A percentile compares a stretch with the other conserved stretches of the same genome.
Evolutionary conservation across 176 grass and related monocot genomes (phyloP).

Genomic region (Alopecurus myosuroides): DNA sequence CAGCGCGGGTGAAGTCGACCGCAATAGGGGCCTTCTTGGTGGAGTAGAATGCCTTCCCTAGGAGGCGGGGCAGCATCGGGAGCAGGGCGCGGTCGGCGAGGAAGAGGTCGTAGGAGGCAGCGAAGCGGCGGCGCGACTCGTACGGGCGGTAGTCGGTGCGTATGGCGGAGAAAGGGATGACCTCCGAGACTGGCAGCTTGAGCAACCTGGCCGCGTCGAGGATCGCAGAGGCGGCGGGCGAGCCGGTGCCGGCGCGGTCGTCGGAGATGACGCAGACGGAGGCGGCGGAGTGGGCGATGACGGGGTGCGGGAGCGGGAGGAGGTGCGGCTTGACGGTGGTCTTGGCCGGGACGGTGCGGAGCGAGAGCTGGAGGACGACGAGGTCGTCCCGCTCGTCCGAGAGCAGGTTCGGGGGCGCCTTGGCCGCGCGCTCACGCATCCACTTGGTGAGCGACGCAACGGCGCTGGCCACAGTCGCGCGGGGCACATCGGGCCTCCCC

Average conservation of each 20-base stretch:
- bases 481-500: background rate
- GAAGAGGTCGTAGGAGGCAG: slow-evolving; percentile 69
- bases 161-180: slow-evolving; percentile 54
- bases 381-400: slow-evolving; percentile 57
- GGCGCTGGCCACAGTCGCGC: slow-evolving; percentile 32
- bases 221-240: slow-evolving; percentile 18
- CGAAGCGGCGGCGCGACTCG: slow-evolving; percentile 70
- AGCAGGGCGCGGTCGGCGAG: slow-evolving; percentile 69
- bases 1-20: too few relatives aligned
- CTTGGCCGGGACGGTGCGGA: slow-evolving; percentile 38
- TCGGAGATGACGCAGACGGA: slow-evolving; percentile 63
- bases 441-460: slow-evolving; percentile 44
- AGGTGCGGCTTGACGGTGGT: slow-evolving; percentile 33
- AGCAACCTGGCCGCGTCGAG: slow-evolving; percentile 48
- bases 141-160: slow-evolving; percentile 63
- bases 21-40: slow-evolving; percentile 37
- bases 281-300: slow-evolving; percentile 14
- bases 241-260: slow-evolving; percentile 45
- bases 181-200: slow-evolving; percentile 46
- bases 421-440: slow-evolving; percentile 37
- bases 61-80: slow-evolving; percentile 63
- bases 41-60: slow-evolving; percentile 75
- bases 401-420: slow-evolving; percentile 40
- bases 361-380: slow-evolving; percentile 48
- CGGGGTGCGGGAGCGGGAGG: slow-evolving; percentile 43